Percentiles rank a stretch among this genome's conserved stretches.
Evolutionary conservation across 2,329 filamentous ascomycete genomes (phyloP).

Genomic region (Arthrobotrys pseudoclavata): DNA sequence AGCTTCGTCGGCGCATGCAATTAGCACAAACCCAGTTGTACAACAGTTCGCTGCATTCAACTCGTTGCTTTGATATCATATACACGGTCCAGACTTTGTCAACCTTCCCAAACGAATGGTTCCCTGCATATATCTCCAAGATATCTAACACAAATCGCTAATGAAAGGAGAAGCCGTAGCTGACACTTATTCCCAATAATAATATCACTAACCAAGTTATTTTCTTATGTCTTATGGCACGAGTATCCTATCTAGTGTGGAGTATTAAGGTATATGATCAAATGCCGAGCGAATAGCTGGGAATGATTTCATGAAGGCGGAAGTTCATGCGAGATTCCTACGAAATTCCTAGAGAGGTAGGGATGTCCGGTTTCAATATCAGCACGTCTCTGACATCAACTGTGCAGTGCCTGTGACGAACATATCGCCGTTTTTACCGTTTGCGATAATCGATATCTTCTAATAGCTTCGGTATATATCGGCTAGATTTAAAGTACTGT

Average conservation of each 20-base stretch:
- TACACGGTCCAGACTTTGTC: too few species aligned
- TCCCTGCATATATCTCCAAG: neutral
- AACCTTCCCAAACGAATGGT: too few species aligned
- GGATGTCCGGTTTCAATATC: conserved; percentile 1
- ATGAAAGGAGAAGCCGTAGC: too few species aligned
- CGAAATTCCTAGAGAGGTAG: neutral
- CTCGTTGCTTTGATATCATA: too few species aligned
- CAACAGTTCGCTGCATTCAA: too few species aligned
- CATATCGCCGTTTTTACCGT: neutral
- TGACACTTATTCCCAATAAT: neutral
- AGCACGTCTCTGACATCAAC: neutral
- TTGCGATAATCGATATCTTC: neutral
- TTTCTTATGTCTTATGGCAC: neutral
- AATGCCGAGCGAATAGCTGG: neutral
- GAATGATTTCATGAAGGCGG: conserved; percentile 3
- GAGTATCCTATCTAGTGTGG: neutral
- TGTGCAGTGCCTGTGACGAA: neutral
- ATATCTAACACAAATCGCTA: too few species aligned
- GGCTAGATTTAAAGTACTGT: neutral
- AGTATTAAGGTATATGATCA: neutral
- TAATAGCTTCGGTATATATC: neutral
- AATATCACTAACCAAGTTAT: neutral
- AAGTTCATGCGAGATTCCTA: conserved; percentile 31
- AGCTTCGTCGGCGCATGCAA: too few species aligned
- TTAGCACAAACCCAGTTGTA: too few species aligned